A percentile compares a stretch with the other conserved stretches of the same genome.
These are phyloP conservation scores for Cryptosporidium tyzzeri DNA, from an alignment of 169 alveolate species.

Conservation along the genomic window DNA sequence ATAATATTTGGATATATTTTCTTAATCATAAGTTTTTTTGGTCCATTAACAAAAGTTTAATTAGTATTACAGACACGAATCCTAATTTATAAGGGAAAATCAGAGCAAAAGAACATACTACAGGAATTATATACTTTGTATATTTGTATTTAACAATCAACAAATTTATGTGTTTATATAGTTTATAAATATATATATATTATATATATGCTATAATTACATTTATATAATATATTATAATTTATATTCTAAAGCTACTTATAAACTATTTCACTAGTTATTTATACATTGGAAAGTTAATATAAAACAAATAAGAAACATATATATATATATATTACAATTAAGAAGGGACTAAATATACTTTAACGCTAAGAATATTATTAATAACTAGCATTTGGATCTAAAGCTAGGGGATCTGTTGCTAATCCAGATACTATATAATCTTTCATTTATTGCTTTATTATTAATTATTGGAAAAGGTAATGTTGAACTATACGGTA, in stretches of 20 bases:
- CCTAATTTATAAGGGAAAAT: background rate
- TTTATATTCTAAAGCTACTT: background rate
- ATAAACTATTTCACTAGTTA: background rate
- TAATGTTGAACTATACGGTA: conserved; percentile 66
- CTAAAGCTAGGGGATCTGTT: background rate
- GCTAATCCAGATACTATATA: background rate
- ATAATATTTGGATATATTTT: background rate
- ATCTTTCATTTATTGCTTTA: conserved; percentile 5
- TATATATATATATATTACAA: background rate
- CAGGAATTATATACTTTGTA: background rate
- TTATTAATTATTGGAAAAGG: conserved; percentile 7
- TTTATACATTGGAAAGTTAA: background rate
- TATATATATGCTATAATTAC: background rate
- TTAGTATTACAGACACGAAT: background rate
- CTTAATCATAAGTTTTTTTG: background rate
- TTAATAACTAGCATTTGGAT: background rate
- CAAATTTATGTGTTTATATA: conserved; percentile 9
- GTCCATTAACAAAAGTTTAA: too few relatives aligned
- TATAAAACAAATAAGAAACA: background rate
- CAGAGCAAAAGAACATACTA: background rate
- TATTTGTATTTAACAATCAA: conserved; percentile 1
- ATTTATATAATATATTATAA: background rate
- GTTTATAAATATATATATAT: background rate
- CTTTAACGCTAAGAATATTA: background rate
- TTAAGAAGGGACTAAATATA: background rate